Evolutionary conservation across 495 filamentous ascomycete genomes (phyloP).

Genomic region (Aspergillus haitiensis): DNA sequence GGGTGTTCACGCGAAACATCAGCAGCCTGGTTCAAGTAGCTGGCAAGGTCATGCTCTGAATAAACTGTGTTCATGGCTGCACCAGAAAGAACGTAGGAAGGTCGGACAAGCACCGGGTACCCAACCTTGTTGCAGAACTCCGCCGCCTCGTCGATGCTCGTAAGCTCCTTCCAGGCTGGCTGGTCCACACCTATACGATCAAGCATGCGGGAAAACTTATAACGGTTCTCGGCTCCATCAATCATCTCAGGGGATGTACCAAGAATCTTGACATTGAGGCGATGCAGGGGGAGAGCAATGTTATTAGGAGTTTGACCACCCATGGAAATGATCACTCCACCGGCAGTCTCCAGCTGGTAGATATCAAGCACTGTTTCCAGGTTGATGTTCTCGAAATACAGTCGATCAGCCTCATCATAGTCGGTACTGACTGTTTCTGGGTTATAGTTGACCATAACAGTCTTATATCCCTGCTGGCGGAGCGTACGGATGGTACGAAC

Average conservation of each 20-base stretch:
- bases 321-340: conserved; percentile 96
- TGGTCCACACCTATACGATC: conserved; percentile 95
- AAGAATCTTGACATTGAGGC: conserved; percentile 85
- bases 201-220: conserved; percentile 97
- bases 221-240: conserved; percentile 93
- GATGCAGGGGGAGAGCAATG: conserved; percentile 85
- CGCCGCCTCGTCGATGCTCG: conserved; percentile 82
- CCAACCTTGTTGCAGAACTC: conserved; percentile 83
- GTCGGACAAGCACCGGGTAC: conserved; percentile 93
- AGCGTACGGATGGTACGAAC: conserved; percentile 93
- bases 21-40: conserved; percentile 84
- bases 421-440: conserved; percentile 95
- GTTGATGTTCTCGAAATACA: conserved; percentile 98
- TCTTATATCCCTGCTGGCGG: conserved; percentile 84
- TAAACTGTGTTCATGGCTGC: conserved; percentile 99
- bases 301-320: conserved; percentile 98
- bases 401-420: conserved; percentile 91
- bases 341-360: conserved; percentile 83
- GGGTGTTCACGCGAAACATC: conserved; percentile 95
- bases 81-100: conserved; percentile 96
- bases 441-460: conserved; percentile 98
- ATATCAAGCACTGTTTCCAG: conserved; percentile 94
- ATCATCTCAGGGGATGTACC: conserved; percentile 99
- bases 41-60: conserved; percentile 84
- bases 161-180: conserved; percentile 95